Evolutionary conservation across 768 basidiomycete species (phyloP), one percentile per base, ranked within the genome.

Genomic region (Trametes gibbosa): DNA sequence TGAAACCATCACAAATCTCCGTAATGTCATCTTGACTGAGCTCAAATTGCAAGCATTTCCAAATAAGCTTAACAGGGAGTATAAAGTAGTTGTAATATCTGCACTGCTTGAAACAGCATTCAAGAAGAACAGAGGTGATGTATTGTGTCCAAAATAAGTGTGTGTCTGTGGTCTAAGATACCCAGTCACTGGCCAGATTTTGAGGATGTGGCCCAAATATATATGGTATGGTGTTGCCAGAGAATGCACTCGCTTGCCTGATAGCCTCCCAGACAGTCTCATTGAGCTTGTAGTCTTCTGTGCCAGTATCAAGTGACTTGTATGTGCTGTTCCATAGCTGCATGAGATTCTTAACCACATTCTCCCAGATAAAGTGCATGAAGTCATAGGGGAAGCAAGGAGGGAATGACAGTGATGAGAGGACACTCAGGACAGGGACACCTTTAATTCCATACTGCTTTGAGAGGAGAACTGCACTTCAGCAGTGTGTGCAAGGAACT

Each of bases 301-400:
- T 46, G 0, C 64, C 62, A 14, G 53, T 34, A n/a, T 68, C 64
- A 3, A 64, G 50, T 12, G 47, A 62, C 57, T 69, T 70, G 61
- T 61, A 70, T 1, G 42, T 41, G 10, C 65, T 67, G 0, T 63
- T 63, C 68, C 69, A 71, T 12, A 69, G 56, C 1, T 35, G 9
- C 25, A 66, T 40, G 10, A 72, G 65, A 14, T 63, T 62, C 29
- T 50, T 50, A 35, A 66, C 54, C 12, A 69, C 43, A 48, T 70
- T 72, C 53, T 67, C 66, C 56, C 59, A 68, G 8, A 70, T 40
- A 1, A 69, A 59, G 35, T 71, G 70, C 71, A 72, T 71, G 43
- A 68, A 65, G 47, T 67, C 71, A 32, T 62, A 57, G 2, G 68
- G 66, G 32, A 70, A 70, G 6, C 67, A 69, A 12, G 16, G 13